These are phyloP conservation scores for Pulveroboletus sp. DNA, from an alignment of 768 basidiomycete species.

Conservation along the genomic window DNA sequence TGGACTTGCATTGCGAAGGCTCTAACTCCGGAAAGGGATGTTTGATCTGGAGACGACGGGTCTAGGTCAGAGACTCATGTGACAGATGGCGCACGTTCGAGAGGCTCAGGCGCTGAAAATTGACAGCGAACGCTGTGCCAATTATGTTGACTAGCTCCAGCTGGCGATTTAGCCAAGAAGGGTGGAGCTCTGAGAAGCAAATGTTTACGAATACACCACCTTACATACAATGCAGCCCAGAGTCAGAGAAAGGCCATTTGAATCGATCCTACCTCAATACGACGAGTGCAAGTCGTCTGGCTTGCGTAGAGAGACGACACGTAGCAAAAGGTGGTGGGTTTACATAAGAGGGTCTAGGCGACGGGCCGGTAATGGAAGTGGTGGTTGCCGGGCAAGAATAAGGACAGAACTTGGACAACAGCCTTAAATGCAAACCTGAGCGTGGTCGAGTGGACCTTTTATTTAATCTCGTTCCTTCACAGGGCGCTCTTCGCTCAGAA, in stretches of 20 bases:
- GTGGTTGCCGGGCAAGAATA: constrained; percentile 1
- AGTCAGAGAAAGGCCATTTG: not conserved
- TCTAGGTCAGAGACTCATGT: not conserved
- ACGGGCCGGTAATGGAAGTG: too few species aligned
- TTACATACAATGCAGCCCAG: not conserved
- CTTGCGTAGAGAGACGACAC: constrained; percentile 1
- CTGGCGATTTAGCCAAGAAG: too few species aligned
- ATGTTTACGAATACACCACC: not conserved
- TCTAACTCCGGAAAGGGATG: not conserved
- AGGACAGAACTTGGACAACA: not conserved
- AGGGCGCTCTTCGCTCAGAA: constrained; percentile 1
- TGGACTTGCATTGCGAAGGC: not conserved
- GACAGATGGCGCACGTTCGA: not conserved
- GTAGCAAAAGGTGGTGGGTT: not conserved
- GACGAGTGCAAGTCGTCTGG: too few species aligned
- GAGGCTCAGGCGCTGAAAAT: too few species aligned
- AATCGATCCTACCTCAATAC: not conserved
- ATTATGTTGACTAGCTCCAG: not conserved
- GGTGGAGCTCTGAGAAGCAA: not conserved
- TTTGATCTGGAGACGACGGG: not conserved
- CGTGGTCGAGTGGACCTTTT: not conserved
- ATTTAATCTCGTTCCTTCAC: constrained; percentile 2
- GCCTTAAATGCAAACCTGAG: not conserved
- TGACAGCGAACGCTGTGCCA: not conserved
- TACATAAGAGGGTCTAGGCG: constrained; percentile 5